These are phyloP conservation scores for Juglanconis sp. DNA, from an alignment of 2,329 filamentous ascomycete species.

Conservation along the genomic window DNA sequence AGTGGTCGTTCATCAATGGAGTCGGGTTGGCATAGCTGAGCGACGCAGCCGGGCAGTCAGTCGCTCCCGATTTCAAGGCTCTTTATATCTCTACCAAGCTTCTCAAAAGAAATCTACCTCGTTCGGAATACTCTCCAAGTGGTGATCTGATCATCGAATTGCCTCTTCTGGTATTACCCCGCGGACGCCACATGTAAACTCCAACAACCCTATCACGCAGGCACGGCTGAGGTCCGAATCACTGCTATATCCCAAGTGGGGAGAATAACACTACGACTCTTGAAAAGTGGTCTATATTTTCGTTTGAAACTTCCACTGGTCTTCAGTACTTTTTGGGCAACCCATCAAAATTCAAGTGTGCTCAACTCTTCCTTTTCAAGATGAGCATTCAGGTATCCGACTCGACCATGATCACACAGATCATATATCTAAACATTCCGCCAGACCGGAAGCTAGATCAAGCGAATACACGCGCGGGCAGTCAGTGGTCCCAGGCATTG, in stretches of 20 bases:
- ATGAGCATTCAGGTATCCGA: background rate
- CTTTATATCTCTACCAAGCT: too few species aligned
- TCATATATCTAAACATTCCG: constrained; percentile 19
- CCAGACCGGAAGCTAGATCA: constrained; percentile 9
- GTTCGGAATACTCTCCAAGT: too few species aligned
- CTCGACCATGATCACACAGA: constrained; percentile 16
- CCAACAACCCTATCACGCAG: background rate
- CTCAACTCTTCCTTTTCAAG: too few species aligned
- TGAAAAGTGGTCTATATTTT: background rate
- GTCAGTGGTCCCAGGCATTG: constrained; percentile 9
- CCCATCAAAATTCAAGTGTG: background rate
- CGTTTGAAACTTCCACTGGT: background rate
- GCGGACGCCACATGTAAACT: background rate
- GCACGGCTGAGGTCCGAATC: background rate
- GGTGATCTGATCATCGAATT: background rate
- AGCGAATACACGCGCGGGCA: constrained; percentile 3
- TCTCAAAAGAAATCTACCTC: too few species aligned
- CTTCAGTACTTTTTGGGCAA: background rate
- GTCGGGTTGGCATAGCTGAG: background rate
- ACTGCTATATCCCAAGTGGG: background rate
- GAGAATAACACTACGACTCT: background rate
- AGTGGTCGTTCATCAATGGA: too few species aligned
- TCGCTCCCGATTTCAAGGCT: too few species aligned
- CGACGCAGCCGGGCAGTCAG: background rate
- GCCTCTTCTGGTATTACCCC: background rate